These are phyloP conservation scores for Xylariaceae sp. DNA, from an alignment of 2,329 filamentous ascomycete genomes.

Conservation along the genomic window DNA sequence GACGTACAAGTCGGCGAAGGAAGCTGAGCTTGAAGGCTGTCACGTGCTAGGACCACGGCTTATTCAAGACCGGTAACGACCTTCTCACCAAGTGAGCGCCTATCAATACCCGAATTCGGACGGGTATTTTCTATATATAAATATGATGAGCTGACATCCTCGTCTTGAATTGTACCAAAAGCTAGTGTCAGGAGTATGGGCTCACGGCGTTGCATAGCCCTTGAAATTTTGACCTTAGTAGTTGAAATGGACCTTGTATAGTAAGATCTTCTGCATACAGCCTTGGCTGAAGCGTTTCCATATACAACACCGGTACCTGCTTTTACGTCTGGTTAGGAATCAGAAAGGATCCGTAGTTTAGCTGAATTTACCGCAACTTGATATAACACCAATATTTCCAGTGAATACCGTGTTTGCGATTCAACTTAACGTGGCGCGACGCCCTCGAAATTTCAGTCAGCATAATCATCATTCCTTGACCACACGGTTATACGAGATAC, in stretches of 20 bases:
- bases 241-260: constrained; percentile 8
- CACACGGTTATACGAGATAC: too few species aligned
- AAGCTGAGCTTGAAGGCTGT: constrained; percentile 31
- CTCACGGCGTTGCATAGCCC: constrained; percentile 17
- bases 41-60: constrained; percentile 12
- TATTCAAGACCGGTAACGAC: neutral
- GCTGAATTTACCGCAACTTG: too few species aligned
- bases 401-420: too few species aligned
- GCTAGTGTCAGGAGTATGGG: neutral
- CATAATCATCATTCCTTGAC: too few species aligned
- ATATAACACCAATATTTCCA: too few species aligned
- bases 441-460: too few species aligned
- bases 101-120: neutral
- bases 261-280: neutral
- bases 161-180: constrained; percentile 13
- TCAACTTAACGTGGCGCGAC: too few species aligned
- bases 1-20: constrained; percentile 33
- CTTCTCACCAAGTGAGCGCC: neutral
- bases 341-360: too few species aligned
- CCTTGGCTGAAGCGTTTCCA: neutral
- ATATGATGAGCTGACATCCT: neutral
- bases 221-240: neutral
- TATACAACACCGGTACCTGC: neutral
- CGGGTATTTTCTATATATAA: neutral
- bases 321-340: neutral